phyloP scores from a whole-genome alignment of 179 eudicot genomes.

The Vitellaria paradoxa region DNA sequence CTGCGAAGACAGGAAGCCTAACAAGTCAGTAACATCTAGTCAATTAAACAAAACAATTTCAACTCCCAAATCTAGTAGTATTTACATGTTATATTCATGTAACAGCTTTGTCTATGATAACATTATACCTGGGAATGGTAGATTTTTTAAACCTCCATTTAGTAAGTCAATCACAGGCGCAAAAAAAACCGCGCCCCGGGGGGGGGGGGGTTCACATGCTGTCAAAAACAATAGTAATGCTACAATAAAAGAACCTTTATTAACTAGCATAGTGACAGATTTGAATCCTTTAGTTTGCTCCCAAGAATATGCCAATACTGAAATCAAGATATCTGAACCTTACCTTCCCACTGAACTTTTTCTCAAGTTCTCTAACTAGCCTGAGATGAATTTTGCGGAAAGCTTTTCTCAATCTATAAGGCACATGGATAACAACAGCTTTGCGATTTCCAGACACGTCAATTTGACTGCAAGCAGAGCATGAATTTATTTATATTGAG shows the following conservation, averaged over 20 bases:
- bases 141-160: not conserved
- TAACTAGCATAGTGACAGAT: not conserved
- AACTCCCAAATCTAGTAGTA: not conserved
- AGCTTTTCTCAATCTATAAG: slow-evolving; percentile 15
- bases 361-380: slow-evolving; percentile 18
- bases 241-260: not conserved
- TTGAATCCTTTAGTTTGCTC: not conserved
- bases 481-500: not conserved
- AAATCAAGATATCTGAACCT: not conserved
- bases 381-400: slow-evolving; percentile 17
- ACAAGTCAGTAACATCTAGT: not conserved
- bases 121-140: not conserved
- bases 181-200: too few relatives aligned
- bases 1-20: too few relatives aligned
- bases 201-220: too few relatives aligned
- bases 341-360: slow-evolving; percentile 20
- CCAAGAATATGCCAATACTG: not conserved
- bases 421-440: slow-evolving; percentile 18
- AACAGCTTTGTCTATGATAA: not conserved
- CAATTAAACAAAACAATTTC: not conserved
- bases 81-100: not conserved
- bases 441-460: slow-evolving; percentile 18
- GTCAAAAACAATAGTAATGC: too few relatives aligned
- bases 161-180: not conserved
- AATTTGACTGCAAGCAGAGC: slow-evolving; percentile 11